Conservation (phyloP, 2,329 filamentous ascomycete genomes). For the Trichocomaceae sp. region DNA sequence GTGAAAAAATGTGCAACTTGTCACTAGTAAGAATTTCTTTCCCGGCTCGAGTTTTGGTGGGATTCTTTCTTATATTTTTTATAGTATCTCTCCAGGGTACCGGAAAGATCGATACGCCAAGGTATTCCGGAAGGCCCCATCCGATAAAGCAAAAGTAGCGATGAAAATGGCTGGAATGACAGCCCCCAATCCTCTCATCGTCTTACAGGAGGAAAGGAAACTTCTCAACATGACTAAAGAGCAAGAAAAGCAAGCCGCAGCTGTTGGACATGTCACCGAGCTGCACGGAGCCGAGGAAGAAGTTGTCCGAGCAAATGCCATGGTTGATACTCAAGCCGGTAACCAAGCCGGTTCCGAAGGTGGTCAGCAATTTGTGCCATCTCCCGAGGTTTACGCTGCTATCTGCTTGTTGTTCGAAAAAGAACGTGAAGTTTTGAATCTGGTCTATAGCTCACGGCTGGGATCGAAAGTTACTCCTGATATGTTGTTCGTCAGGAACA, state of each 20-base stretch:
- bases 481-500: conserved; percentile 86
- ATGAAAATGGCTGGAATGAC: conserved; percentile 67
- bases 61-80: conserved; percentile 17
- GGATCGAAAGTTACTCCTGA: conserved; percentile 63
- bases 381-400: conserved; percentile 74
- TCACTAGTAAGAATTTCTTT: conserved; percentile 39
- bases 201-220: conserved; percentile 43
- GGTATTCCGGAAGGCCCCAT: conserved; percentile 79
- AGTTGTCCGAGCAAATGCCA: conserved; percentile 46
- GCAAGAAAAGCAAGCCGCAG: conserved; percentile 24
- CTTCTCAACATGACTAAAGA: conserved; percentile 10
- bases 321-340: conserved; percentile 19
- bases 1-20: conserved; percentile 64
- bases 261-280: conserved; percentile 43
- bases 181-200: conserved; percentile 62
- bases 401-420: conserved; percentile 75
- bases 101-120: conserved; percentile 89
- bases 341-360: conserved; percentile 33
- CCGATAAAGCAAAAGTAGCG: conserved; percentile 65
- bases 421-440: conserved; percentile 72
- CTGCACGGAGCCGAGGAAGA: conserved; percentile 54
- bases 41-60: conserved; percentile 4
- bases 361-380: conserved; percentile 68
- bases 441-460: conserved; percentile 78
- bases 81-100: conserved; percentile 69